phyloP scores from a whole-genome alignment of 129 eudicot species.

The Arctium minus region DNA sequence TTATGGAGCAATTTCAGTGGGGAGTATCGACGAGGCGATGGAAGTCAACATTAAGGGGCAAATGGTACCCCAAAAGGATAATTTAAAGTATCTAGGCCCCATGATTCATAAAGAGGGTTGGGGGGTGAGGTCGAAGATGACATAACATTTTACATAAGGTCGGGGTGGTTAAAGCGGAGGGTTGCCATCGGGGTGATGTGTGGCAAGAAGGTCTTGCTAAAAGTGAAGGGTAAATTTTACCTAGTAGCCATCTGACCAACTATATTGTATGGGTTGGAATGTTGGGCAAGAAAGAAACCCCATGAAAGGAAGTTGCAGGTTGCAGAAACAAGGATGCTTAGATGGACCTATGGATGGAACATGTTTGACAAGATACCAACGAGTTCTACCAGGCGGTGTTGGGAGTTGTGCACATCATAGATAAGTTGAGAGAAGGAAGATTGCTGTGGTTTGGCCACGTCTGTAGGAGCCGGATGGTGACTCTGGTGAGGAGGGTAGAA shows the following conservation, averaged over 20 bases:
- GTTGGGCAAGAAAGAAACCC: background rate
- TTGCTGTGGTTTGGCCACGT: background rate
- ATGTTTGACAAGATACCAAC: background rate
- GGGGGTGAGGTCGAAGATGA: background rate
- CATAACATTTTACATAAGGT: background rate
- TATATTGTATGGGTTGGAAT: background rate
- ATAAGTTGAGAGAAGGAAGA: background rate
- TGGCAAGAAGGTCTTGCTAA: background rate
- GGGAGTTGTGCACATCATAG: background rate
- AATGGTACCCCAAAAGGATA: background rate
- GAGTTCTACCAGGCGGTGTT: background rate
- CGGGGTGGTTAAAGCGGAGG: background rate
- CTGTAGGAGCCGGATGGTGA: background rate
- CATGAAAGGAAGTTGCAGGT: background rate
- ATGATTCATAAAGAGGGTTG: background rate
- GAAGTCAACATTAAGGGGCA: background rate
- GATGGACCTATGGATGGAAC: background rate
- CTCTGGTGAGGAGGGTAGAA: background rate
- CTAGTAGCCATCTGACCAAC: background rate
- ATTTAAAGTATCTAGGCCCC: background rate
- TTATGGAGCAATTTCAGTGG: background rate
- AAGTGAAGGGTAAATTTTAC: background rate
- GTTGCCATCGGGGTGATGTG: background rate
- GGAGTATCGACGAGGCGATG: background rate
- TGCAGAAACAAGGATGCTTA: background rate